phyloP scores from a whole-genome alignment of 345 rosid species.

The Sisymbrium altissimum region DNA sequence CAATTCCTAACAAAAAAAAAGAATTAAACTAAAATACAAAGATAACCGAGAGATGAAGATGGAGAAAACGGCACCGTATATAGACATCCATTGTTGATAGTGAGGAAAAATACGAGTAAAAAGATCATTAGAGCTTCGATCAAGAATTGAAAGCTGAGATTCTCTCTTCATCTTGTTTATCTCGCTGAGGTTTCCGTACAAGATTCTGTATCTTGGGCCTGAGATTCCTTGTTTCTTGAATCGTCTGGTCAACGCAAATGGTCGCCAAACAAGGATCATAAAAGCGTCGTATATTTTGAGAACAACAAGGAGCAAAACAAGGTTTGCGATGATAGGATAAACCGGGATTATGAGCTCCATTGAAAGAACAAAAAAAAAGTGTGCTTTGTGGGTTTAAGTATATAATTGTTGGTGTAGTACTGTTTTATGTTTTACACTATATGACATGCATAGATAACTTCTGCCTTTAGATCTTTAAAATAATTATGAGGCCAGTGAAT shows the following conservation, averaged over 20 bases:
- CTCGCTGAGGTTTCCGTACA: background rate
- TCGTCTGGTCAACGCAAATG: constrained; percentile 9
- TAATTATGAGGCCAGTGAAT: background rate
- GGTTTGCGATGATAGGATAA: background rate
- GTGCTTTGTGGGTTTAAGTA: background rate
- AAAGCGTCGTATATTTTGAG: background rate
- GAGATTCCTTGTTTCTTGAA: constrained; percentile 32
- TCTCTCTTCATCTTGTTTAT: background rate
- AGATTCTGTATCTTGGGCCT: constrained; percentile 2
- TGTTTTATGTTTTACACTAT: no score
- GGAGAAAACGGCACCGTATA: background rate
- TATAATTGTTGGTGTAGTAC: background rate
- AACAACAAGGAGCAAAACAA: background rate
- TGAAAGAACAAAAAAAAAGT: background rate
- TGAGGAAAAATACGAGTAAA: background rate
- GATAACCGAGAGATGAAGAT: no score
- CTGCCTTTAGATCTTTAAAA: background rate
- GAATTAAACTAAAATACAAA: no score
- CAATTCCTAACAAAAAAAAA: no score
- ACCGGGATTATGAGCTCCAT: background rate
- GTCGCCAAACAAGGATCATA: constrained; percentile 20
- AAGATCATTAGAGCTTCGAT: background rate
- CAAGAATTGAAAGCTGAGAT: background rate
- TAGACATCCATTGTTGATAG: background rate
- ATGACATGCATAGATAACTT: no score